Base-by-base conservation (phyloP, 768 basidiomycete species). In the Lactarius quietus region DNA sequence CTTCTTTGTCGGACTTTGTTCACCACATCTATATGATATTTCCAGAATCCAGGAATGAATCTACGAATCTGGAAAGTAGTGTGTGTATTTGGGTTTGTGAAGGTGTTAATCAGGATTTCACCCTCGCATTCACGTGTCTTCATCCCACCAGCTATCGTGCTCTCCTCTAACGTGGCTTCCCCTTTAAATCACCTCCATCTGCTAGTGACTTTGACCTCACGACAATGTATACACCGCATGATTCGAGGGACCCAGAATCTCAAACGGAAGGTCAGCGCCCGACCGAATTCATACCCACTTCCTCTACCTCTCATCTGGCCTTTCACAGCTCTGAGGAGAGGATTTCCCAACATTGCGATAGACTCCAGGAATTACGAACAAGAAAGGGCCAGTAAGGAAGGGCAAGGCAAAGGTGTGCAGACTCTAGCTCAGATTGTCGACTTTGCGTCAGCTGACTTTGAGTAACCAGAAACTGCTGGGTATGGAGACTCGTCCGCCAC, bases 401-500 rank as follows among this genome's bases (percentile, higher is more conserved):
- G 8, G 7, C 18, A 9, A 43, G 0, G 20, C 41, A 7, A 20
- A n/a, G 41, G 41, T 43, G 20, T 7, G 41, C 41, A n/a, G n/a
- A n/a, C 41, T 8, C 41, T 43, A 43, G 7, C 18, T 3, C 20
- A 20, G 3, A 43, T 43, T 43, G 2, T 7, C 3, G 41, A 20
- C 15, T n/a, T n/a, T n/a, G 1, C 18, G 3, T 20, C 41, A 18
- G n/a, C 41, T 43, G 41, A 43, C 41, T 43, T 43, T 43, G 41
- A n/a, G 7, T 20, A n/a, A 43, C 4, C 41, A 6, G 41, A 43
- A 8, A 20, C 20, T 43, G 41, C 41, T 43, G 41, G 20, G 41
- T 43, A 43, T 20, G 41, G 41, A 43, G 41, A 43, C 41, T 9
- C 63, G 28, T 64, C 63, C 18, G n/a, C 63, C 23, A 59, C 45